These are phyloP conservation scores for Russula vinacea DNA, from an alignment of 768 basidiomycete species.

Conservation along the genomic window DNA sequence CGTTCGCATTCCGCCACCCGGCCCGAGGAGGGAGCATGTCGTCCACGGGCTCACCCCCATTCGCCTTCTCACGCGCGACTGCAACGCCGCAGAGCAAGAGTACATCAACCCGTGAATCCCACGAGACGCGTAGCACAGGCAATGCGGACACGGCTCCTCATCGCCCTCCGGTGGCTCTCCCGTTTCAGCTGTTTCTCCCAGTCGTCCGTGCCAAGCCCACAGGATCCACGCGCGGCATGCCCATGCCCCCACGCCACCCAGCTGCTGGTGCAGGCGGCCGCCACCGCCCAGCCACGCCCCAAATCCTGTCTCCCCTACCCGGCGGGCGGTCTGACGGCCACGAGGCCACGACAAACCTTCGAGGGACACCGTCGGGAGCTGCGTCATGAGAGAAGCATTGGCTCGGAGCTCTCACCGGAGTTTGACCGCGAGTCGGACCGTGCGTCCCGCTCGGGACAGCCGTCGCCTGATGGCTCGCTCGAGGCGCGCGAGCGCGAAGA, in stretches of 20 bases:
- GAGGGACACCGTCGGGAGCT: constrained; percentile 25
- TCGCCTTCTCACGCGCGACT: constrained; percentile 34
- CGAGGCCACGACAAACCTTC: constrained; percentile 24
- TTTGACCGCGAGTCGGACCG: constrained; percentile 22
- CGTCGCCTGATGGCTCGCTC: constrained; percentile 47
- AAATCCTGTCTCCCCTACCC: constrained; percentile 33
- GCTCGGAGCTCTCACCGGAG: constrained; percentile 5
- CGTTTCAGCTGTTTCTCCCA: constrained; percentile 42
- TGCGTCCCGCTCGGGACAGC: constrained; percentile 37
- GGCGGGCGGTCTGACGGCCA: neutral
- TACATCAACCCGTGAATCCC: constrained; percentile 41
- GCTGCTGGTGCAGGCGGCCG: constrained; percentile 39
- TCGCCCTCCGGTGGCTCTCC: constrained; percentile 53
- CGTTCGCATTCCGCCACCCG: constrained; percentile 62
- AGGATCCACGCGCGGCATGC: constrained; percentile 38
- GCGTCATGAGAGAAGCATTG: constrained; percentile 7
- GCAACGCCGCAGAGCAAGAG: constrained; percentile 36
- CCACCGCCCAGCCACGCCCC: constrained; percentile 41
- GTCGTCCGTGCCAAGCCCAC: constrained; percentile 32
- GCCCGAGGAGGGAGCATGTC: constrained; percentile 44
- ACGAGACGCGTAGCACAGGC: constrained; percentile 47
- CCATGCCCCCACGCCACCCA: constrained; percentile 51
- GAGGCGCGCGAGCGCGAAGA: constrained; percentile 65
- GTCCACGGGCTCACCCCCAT: constrained; percentile 39
- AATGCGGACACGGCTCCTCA: constrained; percentile 43